phyloP scores from a whole-genome alignment of 2,329 filamentous ascomycete genomes.

The Plenodomus lindquistii region DNA sequence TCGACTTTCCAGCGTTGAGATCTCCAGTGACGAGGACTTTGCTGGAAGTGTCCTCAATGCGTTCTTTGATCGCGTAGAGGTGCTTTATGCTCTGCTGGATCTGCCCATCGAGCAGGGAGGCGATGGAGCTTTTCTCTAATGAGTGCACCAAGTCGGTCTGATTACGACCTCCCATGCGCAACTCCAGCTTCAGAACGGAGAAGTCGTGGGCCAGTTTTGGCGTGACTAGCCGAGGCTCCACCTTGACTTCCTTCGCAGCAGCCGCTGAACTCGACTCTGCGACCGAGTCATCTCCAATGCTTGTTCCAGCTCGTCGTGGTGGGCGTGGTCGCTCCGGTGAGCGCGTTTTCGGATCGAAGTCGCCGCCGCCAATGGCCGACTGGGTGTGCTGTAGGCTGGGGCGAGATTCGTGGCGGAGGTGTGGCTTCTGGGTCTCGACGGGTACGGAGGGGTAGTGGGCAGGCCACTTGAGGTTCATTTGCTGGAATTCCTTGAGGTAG shows the following conservation, averaged over 20 bases:
- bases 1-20: constrained; percentile 96
- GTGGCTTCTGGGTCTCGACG: constrained; percentile 46
- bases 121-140: constrained; percentile 87
- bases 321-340: constrained; percentile 54
- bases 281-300: constrained; percentile 59
- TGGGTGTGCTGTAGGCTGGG: constrained; percentile 67
- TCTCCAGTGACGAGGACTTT: constrained; percentile 97
- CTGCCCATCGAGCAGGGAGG: constrained; percentile 87
- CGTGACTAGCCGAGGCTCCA: constrained; percentile 83
- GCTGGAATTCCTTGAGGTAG: constrained; percentile 77
- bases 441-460: constrained; percentile 91
- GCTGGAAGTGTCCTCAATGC: constrained; percentile 96
- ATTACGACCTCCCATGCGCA: constrained; percentile 84
- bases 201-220: constrained; percentile 95
- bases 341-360: constrained; percentile 47
- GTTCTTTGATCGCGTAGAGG: constrained; percentile 80
- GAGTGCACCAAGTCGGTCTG: constrained; percentile 94
- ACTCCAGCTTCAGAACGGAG: constrained; percentile 89
- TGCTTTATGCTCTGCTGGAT: constrained; percentile 94
- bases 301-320: constrained; percentile 73
- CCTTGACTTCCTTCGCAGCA: constrained; percentile 62
- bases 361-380: constrained; percentile 57
- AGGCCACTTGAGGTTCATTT: constrained; percentile 90
- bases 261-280: constrained; percentile 71
- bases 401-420: constrained; percentile 56